phyloP scores from a whole-genome alignment of 805 yeast genomes.

The Saturnispora dispora region DNA sequence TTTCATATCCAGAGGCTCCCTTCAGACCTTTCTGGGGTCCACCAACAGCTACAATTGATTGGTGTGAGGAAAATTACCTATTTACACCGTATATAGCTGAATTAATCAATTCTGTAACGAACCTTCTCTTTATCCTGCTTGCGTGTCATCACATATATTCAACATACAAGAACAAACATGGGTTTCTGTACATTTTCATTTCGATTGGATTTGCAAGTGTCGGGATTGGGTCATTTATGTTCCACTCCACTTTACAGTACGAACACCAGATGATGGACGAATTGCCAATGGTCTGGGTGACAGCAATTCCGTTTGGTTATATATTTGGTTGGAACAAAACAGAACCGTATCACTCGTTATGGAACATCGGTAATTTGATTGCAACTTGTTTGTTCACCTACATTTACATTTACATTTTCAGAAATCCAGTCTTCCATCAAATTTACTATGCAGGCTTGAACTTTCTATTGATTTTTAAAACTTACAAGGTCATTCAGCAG shows the following conservation, averaged over 20 bases:
- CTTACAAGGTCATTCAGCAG: constrained; percentile 27
- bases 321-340: constrained; percentile 26
- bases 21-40: constrained; percentile 50
- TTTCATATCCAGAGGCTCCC: constrained; percentile 8
- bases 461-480: constrained; percentile 56
- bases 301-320: constrained; percentile 73
- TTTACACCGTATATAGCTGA: constrained; percentile 83
- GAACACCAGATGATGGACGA: constrained; percentile 90
- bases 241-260: constrained; percentile 91
- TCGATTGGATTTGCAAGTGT: constrained; percentile 79
- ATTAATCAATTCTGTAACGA: constrained; percentile 79
- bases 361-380: constrained; percentile 24
- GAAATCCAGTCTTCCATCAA: constrained; percentile 86
- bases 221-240: constrained; percentile 90
- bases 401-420: constrained; percentile 56
- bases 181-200: constrained; percentile 58
- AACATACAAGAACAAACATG: constrained; percentile 52
- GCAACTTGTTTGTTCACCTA: constrained; percentile 44
- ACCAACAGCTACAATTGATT: constrained; percentile 91
- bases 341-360: constrained; percentile 9
- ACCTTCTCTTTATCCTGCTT: constrained; percentile 31
- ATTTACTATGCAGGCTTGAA: constrained; percentile 74
- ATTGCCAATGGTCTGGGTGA: constrained; percentile 96
- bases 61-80: constrained; percentile 98
- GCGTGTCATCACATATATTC: constrained; percentile 37